Percentiles rank a stretch among this genome's conserved stretches.
Evolutionary conservation across 1,284 basidiomycete species (phyloP).

Genomic region (Cutaneotrichosporon cyanovorans): DNA sequence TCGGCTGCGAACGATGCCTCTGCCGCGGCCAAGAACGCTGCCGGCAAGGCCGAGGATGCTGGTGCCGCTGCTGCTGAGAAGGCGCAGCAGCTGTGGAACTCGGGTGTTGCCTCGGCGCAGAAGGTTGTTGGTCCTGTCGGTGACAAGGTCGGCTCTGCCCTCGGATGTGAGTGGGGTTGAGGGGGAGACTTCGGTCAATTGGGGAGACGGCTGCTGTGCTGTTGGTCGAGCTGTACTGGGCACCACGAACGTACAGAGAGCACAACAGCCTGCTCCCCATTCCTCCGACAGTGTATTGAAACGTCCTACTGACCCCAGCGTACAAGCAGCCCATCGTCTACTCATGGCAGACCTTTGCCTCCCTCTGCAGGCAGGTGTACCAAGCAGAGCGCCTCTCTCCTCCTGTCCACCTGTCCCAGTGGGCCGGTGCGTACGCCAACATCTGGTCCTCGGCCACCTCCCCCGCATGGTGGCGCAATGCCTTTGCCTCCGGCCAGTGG

Average conservation of each 20-base stretch:
- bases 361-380: constrained; percentile 85
- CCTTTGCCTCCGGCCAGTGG: constrained; percentile 67
- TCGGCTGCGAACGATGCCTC: constrained; percentile 1
- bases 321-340: constrained; percentile 76
- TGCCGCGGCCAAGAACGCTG: constrained; percentile 2
- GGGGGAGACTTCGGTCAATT: not conserved
- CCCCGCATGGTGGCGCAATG: constrained; percentile 61
- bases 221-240: no score
- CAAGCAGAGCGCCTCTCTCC: constrained; percentile 77
- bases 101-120: constrained; percentile 29
- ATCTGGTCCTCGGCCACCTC: constrained; percentile 64
- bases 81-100: constrained; percentile 13
- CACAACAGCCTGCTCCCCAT: no score
- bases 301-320: constrained; percentile 48
- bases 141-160: constrained; percentile 35
- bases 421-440: constrained; percentile 64
- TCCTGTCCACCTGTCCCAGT: constrained; percentile 59
- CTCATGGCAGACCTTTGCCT: constrained; percentile 74
- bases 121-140: constrained; percentile 43
- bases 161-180: constrained; percentile 37
- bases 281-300: not conserved
- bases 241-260: no score
- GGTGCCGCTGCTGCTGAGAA: no score
- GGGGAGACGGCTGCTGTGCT: no score
- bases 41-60: constrained; percentile 6